Base-by-base conservation (phyloP, 179 eudicot species). In the Beta corolliflora region DNA sequence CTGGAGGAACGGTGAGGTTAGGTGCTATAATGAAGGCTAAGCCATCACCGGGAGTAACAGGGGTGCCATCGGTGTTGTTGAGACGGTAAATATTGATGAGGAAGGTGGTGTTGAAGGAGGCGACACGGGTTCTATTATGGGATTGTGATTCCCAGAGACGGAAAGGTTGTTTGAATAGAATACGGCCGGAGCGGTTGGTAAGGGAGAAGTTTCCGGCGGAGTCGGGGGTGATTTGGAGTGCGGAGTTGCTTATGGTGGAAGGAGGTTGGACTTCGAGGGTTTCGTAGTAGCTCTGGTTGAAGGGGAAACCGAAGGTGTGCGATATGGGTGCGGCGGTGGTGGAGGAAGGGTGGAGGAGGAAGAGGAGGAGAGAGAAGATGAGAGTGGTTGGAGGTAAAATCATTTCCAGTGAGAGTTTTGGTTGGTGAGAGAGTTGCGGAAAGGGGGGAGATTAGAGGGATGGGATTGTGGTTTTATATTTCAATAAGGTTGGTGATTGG, bases 151-250 rank as follows among this genome's bases (percentile, higher is more conserved):
- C 84, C 97, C 94, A 92, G 44, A 94, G 80, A 14, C 75, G 83
- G 89, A 91, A 93, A 2, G 74, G 67, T 2, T 14, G 9, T 1
- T 52, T 72, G 74, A 64, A 82, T 4, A 90, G 41, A 55, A 91
- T 59, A 7, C 95, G 84, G 1, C 97, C 97, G 3, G 93, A 77
- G 5, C 76, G 84, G 81, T 84, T 77, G 1, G 45, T 12, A 14
- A 84, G 71, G 55, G 77, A 14, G 86, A 80, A 82, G 79, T 79
- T 36, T 10, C 85, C 81, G 58, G 79, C 83, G 1, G 95, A 84
- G 81, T 92, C 97, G 0, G 94, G 95, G n/a, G 97, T 92, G 25
- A 94, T 45, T 81, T 92, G 95, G 10, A 94, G 85, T 2, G 95
- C 98, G 0, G 29, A 19, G 55, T 87, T 84, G 83, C 71, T 80